These are phyloP conservation scores for Talaromyces wortmannii DNA, from an alignment of 495 filamentous ascomycete genomes.

Conservation along the genomic window DNA sequence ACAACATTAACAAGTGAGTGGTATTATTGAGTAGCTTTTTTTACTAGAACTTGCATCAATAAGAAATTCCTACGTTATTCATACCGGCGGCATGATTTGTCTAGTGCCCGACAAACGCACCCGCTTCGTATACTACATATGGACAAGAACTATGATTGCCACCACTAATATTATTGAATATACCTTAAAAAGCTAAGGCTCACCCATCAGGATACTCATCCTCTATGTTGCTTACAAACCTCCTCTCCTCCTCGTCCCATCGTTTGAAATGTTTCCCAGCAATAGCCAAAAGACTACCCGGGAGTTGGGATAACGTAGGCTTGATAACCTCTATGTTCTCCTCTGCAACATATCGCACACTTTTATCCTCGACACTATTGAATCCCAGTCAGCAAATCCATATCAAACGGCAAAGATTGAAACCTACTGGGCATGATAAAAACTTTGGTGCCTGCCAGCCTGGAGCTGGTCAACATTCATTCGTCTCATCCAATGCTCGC, in stretches of 20 bases:
- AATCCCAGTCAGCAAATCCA: constrained; percentile 5
- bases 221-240: constrained; percentile 79
- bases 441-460: constrained; percentile 64
- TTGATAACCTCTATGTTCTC: constrained; percentile 71
- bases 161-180: neutral
- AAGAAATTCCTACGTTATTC: too few relatives aligned
- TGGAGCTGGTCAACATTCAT: constrained; percentile 58
- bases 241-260: constrained; percentile 58
- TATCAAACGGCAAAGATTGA: neutral
- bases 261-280: constrained; percentile 88
- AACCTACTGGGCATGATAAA: constrained; percentile 79
- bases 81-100: too few relatives aligned
- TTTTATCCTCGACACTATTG: constrained; percentile 60
- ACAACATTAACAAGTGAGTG: too few relatives aligned
- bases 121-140: too few relatives aligned
- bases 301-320: constrained; percentile 36
- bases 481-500: constrained; percentile 48
- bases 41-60: too few relatives aligned
- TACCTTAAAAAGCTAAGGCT: neutral
- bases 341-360: constrained; percentile 73
- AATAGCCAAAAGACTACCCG: constrained; percentile 51
- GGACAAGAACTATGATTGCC: too few relatives aligned
- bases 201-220: constrained; percentile 86
- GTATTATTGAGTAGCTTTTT: too few relatives aligned
- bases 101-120: too few relatives aligned